Conservation (phyloP, 2,329 filamentous ascomycete species). For the Sporothrix variecibatus region DNA sequence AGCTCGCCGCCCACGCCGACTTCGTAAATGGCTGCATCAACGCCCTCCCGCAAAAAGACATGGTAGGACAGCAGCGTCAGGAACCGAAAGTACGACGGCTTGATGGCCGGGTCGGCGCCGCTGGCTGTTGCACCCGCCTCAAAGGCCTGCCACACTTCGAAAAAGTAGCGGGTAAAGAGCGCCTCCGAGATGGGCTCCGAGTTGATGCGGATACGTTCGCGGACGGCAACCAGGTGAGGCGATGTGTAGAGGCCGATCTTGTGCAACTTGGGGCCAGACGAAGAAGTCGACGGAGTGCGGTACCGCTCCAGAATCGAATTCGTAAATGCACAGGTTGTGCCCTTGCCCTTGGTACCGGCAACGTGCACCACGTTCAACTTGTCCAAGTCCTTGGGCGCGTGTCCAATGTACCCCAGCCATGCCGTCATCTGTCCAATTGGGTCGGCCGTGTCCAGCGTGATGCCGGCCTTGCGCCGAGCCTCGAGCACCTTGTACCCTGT, state of each 20-base stretch:
- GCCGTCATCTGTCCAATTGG: constrained; percentile 77
- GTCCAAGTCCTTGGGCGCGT: constrained; percentile 59
- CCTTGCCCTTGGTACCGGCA: constrained; percentile 77
- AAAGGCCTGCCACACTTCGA: constrained; percentile 63
- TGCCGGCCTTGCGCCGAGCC: constrained; percentile 72
- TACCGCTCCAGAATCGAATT: constrained; percentile 62
- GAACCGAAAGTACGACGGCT: constrained; percentile 62
- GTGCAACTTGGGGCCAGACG: constrained; percentile 35
- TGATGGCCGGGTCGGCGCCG: constrained; percentile 40
- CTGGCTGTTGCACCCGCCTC: constrained; percentile 35
- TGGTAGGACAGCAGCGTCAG: constrained; percentile 69
- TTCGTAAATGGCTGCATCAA: constrained; percentile 66
- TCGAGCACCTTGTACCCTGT: constrained; percentile 82
- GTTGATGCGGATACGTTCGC: constrained; percentile 67
- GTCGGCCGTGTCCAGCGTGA: constrained; percentile 63
- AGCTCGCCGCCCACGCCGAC: constrained; percentile 68
- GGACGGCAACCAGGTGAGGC: constrained; percentile 67
- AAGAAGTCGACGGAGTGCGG: constrained; percentile 34
- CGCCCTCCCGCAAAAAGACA: constrained; percentile 63
- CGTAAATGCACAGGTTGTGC: constrained; percentile 69
- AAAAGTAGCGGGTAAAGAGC: constrained; percentile 66
- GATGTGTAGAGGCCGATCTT: constrained; percentile 68
- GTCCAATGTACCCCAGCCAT: constrained; percentile 76
- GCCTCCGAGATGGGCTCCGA: constrained; percentile 58
- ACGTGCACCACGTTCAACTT: constrained; percentile 69